These are phyloP conservation scores for Komagataella phaffii DNA, from an alignment of 805 yeast genomes.

Conservation along the genomic window DNA sequence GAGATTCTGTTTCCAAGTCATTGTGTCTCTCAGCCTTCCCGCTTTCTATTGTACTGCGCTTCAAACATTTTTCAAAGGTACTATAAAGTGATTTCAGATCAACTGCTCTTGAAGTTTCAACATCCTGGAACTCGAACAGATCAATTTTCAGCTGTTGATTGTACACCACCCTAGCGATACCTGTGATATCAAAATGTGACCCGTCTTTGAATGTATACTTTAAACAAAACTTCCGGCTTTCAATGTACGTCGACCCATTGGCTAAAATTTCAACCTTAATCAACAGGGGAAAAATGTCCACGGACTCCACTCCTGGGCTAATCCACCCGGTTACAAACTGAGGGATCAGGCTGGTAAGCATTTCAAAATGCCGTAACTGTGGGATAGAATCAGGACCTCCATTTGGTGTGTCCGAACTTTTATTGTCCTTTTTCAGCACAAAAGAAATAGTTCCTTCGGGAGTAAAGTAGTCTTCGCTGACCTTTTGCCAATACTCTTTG, in stretches of 20 bases:
- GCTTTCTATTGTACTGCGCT: not conserved
- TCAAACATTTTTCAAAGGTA: not conserved
- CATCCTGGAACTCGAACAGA: conserved; percentile 44
- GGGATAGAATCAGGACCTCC: not conserved
- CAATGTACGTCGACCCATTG: conserved; percentile 39
- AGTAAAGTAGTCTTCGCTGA: conserved; percentile 36
- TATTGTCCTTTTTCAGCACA: conserved; percentile 25
- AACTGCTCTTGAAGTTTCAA: not conserved
- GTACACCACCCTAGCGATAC: conserved; percentile 49
- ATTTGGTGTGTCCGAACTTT: not conserved
- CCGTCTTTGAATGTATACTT: conserved; percentile 55
- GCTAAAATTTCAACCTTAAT: conserved; percentile 38
- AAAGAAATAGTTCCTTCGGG: conserved; percentile 35
- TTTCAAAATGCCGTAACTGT: conserved; percentile 46
- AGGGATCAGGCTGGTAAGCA: conserved; percentile 54
- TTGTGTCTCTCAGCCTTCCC: not conserved
- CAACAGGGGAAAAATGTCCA: conserved; percentile 36
- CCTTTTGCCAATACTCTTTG: conserved; percentile 34
- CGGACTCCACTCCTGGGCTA: conserved; percentile 33
- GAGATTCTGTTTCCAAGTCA: not conserved
- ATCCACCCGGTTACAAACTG: conserved; percentile 40
- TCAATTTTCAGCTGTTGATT: conserved; percentile 54
- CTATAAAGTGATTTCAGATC: not conserved
- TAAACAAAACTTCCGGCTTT: conserved; percentile 34
- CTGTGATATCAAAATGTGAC: conserved; percentile 47